These are phyloP conservation scores for Hyphopichia fennica DNA, from an alignment of 1,139 yeast genomes.

Conservation along the genomic window DNA sequence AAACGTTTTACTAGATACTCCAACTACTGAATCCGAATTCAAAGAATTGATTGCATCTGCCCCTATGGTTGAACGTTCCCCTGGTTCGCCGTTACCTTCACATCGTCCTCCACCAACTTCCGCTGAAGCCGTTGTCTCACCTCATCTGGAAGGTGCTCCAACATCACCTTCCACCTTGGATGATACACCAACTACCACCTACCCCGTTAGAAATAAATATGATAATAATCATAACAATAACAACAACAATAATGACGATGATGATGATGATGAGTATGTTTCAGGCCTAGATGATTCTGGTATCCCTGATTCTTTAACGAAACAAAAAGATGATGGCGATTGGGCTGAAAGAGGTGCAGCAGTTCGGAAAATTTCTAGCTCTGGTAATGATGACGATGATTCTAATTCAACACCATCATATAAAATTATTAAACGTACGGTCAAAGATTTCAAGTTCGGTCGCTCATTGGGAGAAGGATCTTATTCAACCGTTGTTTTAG, in stretches of 20 bases:
- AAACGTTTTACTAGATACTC: constrained; percentile 38
- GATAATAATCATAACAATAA: constrained; percentile 9
- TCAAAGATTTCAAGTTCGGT: constrained; percentile 84
- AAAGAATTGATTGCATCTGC: constrained; percentile 10
- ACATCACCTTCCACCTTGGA: background rate
- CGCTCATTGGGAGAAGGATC: constrained; percentile 93
- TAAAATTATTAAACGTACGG: constrained; percentile 54
- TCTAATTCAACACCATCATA: constrained; percentile 12
- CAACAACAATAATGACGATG: constrained; percentile 9
- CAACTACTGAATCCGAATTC: constrained; percentile 21
- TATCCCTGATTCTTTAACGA: constrained; percentile 1
- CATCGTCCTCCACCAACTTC: constrained; percentile 2
- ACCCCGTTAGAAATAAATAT: background rate
- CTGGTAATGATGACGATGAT: constrained; percentile 10
- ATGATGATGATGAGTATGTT: constrained; percentile 7
- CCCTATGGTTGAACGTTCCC: background rate
- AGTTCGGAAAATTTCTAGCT: constrained; percentile 16
- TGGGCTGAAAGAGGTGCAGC: constrained; percentile 47
- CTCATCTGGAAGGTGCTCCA: background rate
- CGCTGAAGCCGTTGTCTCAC: background rate
- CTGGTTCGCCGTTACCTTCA: background rate
- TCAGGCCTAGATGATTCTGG: constrained; percentile 9
- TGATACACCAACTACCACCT: background rate
- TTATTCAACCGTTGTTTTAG: constrained; percentile 89
- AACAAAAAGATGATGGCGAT: constrained; percentile 11